Conservation (phyloP, 257 asterid species). For the Jasminum sambac region DNA sequence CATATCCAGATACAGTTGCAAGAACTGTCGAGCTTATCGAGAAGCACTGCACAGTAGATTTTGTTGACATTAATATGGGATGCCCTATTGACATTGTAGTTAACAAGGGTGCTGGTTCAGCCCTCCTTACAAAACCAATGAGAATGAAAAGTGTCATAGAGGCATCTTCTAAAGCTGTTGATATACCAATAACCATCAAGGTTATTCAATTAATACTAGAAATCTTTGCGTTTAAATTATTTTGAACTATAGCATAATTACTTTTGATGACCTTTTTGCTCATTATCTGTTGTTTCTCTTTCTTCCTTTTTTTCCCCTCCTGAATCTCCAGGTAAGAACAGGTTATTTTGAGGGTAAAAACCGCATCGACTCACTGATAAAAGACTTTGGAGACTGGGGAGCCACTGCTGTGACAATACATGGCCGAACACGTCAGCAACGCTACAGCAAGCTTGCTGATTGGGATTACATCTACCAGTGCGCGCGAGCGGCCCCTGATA, state of each 20-base stretch:
- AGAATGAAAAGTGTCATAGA: constrained; percentile 82
- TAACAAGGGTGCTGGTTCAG: constrained; percentile 95
- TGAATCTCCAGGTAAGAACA: constrained; percentile 72
- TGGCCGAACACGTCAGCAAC: constrained; percentile 96
- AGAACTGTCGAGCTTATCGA: constrained; percentile 92
- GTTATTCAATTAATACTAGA: constrained; percentile 30
- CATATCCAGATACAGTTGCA: constrained; percentile 93
- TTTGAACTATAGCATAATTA: constrained; percentile 5
- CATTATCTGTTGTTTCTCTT: constrained; percentile 14
- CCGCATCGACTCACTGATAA: constrained; percentile 78
- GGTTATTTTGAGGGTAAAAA: constrained; percentile 95
- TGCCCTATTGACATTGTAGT: constrained; percentile 94
- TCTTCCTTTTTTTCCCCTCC: constrained; percentile 8
- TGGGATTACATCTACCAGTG: constrained; percentile 85
- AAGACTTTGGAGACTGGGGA: constrained; percentile 88
- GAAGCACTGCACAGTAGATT: constrained; percentile 83
- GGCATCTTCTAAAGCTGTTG: constrained; percentile 75
- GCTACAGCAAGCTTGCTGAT: constrained; percentile 90
- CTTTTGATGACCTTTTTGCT: not conserved
- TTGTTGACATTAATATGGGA: constrained; percentile 96
- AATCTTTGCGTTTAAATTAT: not conserved
- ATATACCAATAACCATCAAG: constrained; percentile 78
- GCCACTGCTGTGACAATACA: constrained; percentile 84
- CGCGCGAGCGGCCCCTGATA: constrained; percentile 60
- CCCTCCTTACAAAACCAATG: constrained; percentile 82